These are phyloP conservation scores for Mycena venus DNA, from an alignment of 768 basidiomycete species.

Conservation along the genomic window DNA sequence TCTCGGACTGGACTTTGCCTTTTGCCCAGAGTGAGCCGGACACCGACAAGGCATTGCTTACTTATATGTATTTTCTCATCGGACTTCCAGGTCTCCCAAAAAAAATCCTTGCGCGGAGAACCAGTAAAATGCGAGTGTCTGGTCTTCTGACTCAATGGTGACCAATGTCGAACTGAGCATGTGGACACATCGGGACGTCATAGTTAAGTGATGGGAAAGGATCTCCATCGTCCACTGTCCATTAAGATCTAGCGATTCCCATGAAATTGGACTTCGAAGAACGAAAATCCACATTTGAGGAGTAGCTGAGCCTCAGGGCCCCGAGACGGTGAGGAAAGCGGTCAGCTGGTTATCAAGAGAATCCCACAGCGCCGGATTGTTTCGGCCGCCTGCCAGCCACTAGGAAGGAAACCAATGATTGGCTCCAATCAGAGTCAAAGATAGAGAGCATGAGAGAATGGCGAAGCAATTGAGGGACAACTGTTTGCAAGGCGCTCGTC, in stretches of 20 bases:
- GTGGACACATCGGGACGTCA: too few relatives aligned
- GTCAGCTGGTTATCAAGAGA: constrained; percentile 19
- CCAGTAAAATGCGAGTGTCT: constrained; percentile 8
- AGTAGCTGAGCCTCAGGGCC: constrained; percentile 17
- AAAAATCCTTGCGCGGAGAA: constrained; percentile 14
- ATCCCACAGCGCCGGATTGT: constrained; percentile 20
- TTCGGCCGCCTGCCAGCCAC: constrained; percentile 18
- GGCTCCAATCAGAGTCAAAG: constrained; percentile 19
- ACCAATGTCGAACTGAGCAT: too few relatives aligned
- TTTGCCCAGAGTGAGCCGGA: constrained; percentile 19
- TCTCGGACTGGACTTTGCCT: constrained; percentile 22
- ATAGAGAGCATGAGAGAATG: constrained; percentile 15
- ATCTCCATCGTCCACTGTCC: constrained; percentile 15
- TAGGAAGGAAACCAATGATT: constrained; percentile 17
- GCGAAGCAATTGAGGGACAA: not conserved
- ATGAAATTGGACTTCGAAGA: constrained; percentile 21
- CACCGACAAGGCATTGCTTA: constrained; percentile 23
- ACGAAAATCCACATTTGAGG: constrained; percentile 15
- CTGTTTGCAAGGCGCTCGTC: not conserved
- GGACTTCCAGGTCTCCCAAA: constrained; percentile 20
- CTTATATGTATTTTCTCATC: constrained; percentile 24
- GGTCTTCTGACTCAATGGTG: too few relatives aligned
- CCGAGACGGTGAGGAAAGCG: constrained; percentile 18
- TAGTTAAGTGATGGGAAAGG: constrained; percentile 18
- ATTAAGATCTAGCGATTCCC: constrained; percentile 23